A percentile compares a stretch with the other conserved stretches of the same genome.
These are phyloP conservation scores for Exophiala sideris DNA, from an alignment of 2,329 filamentous ascomycete species.

Conservation along the genomic window DNA sequence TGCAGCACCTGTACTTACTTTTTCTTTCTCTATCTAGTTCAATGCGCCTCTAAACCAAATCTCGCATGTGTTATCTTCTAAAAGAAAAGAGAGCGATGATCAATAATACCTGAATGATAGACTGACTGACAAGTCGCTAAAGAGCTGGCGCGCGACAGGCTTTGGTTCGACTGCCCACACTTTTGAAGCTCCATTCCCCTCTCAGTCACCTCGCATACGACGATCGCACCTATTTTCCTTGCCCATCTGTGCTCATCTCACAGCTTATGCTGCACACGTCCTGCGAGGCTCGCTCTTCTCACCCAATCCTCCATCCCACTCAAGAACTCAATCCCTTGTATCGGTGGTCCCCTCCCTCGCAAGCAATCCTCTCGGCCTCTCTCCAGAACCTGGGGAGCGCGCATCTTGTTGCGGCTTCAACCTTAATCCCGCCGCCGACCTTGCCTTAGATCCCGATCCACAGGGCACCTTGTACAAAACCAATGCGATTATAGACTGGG, in stretches of 20 bases:
- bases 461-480: neutral
- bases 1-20: neutral
- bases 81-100: neutral
- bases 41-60: conserved; percentile 1
- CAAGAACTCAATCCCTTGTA: neutral
- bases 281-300: conserved; percentile 11
- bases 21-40: neutral
- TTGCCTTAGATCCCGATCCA: conserved; percentile 1
- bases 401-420: conserved; percentile 3
- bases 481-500: too few species aligned
- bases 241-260: neutral
- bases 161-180: neutral
- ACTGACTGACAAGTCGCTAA: neutral
- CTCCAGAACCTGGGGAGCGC: neutral
- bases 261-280: conserved; percentile 8
- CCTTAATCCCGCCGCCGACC: neutral
- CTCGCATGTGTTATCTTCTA: neutral
- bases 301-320: conserved; percentile 2
- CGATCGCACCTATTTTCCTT: neutral
- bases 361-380: neutral
- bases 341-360: neutral
- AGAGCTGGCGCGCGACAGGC: neutral
- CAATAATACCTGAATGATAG: neutral
- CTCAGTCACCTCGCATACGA: neutral
- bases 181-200: neutral